Base-by-base conservation (phyloP, 1,284 basidiomycete species). In the Ceraceosorus guamensis region DNA sequence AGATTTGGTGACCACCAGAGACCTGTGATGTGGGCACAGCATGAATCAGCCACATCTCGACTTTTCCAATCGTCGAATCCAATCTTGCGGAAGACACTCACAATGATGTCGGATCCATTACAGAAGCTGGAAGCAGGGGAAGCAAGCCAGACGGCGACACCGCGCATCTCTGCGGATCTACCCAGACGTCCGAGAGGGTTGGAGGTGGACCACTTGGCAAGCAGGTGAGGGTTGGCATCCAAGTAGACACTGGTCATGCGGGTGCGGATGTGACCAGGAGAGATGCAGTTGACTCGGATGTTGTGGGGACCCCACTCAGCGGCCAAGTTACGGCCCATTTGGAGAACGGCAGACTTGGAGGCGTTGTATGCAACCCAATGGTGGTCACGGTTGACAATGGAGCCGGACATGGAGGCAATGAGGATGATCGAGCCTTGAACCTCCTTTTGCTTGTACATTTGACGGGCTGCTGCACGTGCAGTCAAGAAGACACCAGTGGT, bases 341-440 rank as follows among this genome's bases (percentile, higher is more conserved):
- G 88, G 46, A 88, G 76, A 6, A 90, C 85, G 2, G 85, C 88
- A 2, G 86, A 83, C 78, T 90, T 90, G 77, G 85, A 87, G 52
- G 84, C 82, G 77, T 89, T 89, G 79, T 88, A 88, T 16, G 86
- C 83, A 47, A 84, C 81, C 85, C 85, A 88, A n/a, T 84, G 56
- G 68, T 73, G 63, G 77, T 67, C 88, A 77, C 79, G 83, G 79
- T 90, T 90, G 53, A 87, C 87, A 64, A 91, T 84, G 52, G 84
- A 84, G 14, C 88, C 89, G 47, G 86, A 87, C 87, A 91, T 90
- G 58, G 87, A 89, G 24, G 87, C 89, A 65, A 91, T 85, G 62
- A 89, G 77, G 62, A 89, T 82, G 63, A 91, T 88, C 65, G 87
- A 89, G 1, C 88, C 89, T 13, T 81, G 80, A n/a, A 80, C 82